Evolutionary conservation across 495 filamentous ascomycete species (phyloP).

Genomic region (Xylaria grammica): DNA sequence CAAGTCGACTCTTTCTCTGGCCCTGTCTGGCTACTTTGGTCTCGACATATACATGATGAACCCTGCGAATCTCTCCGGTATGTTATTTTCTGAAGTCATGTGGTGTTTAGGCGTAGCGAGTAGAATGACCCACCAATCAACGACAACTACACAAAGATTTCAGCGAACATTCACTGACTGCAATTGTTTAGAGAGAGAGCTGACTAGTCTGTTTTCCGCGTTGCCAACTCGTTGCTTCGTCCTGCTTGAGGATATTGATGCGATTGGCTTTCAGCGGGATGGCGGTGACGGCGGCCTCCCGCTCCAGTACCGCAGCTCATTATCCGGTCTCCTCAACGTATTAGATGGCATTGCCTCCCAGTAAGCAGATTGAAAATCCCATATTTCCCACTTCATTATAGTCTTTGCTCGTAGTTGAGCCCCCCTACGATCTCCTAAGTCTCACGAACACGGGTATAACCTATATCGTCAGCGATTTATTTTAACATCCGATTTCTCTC

Average conservation of each 20-base stretch:
- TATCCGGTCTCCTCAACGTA: conserved; percentile 66
- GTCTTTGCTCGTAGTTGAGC: too few species aligned
- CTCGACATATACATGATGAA: conserved; percentile 61
- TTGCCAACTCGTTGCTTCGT: conserved; percentile 62
- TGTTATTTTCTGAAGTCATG: not conserved
- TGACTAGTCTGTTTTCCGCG: conserved; percentile 62
- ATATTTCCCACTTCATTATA: not conserved
- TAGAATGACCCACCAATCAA: not conserved
- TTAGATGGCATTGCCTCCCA: conserved; percentile 65
- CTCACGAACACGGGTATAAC: too few species aligned
- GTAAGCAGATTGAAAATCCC: not conserved
- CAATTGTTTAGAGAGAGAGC: conserved; percentile 54
- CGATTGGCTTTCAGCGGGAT: conserved; percentile 33
- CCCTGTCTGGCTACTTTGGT: conserved; percentile 61
- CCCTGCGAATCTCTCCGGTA: conserved; percentile 52
- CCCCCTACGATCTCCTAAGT: too few species aligned
- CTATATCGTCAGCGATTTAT: not conserved
- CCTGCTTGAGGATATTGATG: conserved; percentile 65
- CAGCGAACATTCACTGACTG: not conserved
- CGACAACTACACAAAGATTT: not conserved
- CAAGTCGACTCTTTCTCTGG: conserved; percentile 53
- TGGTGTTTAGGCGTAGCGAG: not conserved
- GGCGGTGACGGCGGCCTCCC: conserved; percentile 10
- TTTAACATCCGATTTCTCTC: not conserved
- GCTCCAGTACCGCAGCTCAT: conserved; percentile 35